Evolutionary conservation across 768 basidiomycete species (phyloP).

Genomic region (Hysterangium stoloniferum): DNA sequence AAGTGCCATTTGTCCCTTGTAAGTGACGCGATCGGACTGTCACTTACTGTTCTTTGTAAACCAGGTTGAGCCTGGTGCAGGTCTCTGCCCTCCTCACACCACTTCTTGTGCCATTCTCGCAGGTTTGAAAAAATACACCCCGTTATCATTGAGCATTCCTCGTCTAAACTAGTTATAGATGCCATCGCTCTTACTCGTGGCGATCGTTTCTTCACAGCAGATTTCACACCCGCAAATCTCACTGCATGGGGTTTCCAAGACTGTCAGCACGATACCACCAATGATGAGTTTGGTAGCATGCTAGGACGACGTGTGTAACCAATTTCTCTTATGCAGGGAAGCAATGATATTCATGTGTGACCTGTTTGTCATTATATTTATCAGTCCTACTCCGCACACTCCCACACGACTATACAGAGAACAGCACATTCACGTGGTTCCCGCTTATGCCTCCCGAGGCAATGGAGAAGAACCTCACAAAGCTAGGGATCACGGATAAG

Average conservation of each 20-base stretch:
- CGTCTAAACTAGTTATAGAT: slow-evolving; percentile 36
- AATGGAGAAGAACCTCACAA: slow-evolving; percentile 53
- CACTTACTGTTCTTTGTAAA: no score
- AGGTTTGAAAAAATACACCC: no score
- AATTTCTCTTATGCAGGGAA: no score
- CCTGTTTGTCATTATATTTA: background rate
- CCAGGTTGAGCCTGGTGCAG: slow-evolving; percentile 54
- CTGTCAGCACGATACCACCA: slow-evolving; percentile 65
- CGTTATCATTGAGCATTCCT: no score
- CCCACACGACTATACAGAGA: slow-evolving; percentile 57
- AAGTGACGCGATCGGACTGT: no score
- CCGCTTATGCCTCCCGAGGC: slow-evolving; percentile 73
- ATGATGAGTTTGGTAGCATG: slow-evolving; percentile 68
- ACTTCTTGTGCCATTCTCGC: slow-evolving; percentile 78
- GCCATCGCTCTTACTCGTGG: slow-evolving; percentile 71
- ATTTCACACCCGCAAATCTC: slow-evolving; percentile 73
- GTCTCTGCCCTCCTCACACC: slow-evolving; percentile 76
- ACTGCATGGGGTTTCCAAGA: slow-evolving; percentile 83
- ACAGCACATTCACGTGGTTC: slow-evolving; percentile 80
- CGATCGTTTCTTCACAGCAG: slow-evolving; percentile 69
- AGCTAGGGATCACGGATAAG: slow-evolving; percentile 43
- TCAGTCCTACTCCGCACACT: slow-evolving; percentile 62
- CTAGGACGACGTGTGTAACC: slow-evolving; percentile 40
- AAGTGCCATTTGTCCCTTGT: no score
- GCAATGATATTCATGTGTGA: background rate